Base-by-base conservation (phyloP, 345 rosid genomes). In the Ricinus communis region DNA sequence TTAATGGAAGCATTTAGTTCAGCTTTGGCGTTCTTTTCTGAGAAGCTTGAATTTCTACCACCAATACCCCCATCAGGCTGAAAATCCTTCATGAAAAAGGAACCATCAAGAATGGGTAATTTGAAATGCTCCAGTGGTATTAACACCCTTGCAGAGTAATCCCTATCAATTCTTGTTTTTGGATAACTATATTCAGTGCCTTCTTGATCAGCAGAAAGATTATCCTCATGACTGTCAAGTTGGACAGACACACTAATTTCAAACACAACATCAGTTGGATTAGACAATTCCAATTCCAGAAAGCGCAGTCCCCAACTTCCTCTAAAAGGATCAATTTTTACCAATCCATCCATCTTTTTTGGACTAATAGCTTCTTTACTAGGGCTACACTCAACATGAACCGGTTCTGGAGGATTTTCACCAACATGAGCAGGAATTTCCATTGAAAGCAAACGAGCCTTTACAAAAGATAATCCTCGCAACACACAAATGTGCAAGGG, bases 231-330 rank as follows among this genome's bases (percentile, higher is more conserved):
- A 68, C 76, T 65, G 50, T 92, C 97, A 62, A 92, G 76, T 82
- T 85, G 95, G 72, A 96, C 96, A 6, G 87, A 91, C 67, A 96
- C 96, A 19, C 89, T 82, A 51, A 88, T 86, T 76, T 96, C 98
- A 78, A 96, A 93, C 69, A 90, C 97, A 40, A 93, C 91, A 56
- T 91, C 97, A 45, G 99, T 93, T 57, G 99, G 98, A 77, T 93
- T 96, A 57, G 88, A 88, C 81, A 96, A 66, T 85, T 96, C 99
- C 33, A 96, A 87, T 77, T 96, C 99, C 30, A 96, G 91, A 80
- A 96, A 91, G 45, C 94, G 93, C 13, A 96, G 77, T 40, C 99
- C 98, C 99, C 99, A 93, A 77, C 99, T 96, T 77, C 99, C 99
- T 81, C 98, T 83, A 61, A 85, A 90, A 54, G 96, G 98, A 82